Conservation (phyloP, 2,329 filamentous ascomycete genomes). For the Aspergillus awamori region DNA sequence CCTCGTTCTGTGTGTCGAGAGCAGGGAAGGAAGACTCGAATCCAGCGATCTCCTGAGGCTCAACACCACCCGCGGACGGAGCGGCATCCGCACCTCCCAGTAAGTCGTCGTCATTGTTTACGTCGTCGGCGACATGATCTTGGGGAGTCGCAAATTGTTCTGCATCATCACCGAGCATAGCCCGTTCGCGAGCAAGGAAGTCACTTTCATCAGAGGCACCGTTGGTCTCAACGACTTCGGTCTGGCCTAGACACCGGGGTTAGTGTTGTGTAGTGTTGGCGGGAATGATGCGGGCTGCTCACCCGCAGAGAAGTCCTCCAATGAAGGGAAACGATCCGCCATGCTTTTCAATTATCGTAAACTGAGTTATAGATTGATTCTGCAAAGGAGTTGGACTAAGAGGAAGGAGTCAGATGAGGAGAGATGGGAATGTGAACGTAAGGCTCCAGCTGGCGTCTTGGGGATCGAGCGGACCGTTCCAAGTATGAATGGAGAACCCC, state of each 20-base stretch:
- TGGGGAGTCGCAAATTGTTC: slow-evolving; percentile 81
- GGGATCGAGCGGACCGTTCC: slow-evolving; percentile 14
- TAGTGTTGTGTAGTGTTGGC: slow-evolving; percentile 28
- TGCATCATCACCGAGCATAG: slow-evolving; percentile 87
- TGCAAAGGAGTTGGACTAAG: slow-evolving; percentile 9
- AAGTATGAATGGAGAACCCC: slow-evolving; percentile 8
- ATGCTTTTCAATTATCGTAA: slow-evolving; percentile 47
- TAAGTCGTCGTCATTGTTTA: slow-evolving; percentile 69
- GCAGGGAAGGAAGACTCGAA: slow-evolving; percentile 94
- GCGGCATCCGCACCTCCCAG: slow-evolving; percentile 61
- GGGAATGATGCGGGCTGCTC: slow-evolving; percentile 34
- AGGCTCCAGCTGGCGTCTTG: slow-evolving; percentile 28
- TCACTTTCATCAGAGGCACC: slow-evolving; percentile 67
- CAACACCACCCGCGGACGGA: slow-evolving; percentile 21
- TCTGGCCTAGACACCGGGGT: slow-evolving; percentile 37
- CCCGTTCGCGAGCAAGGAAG: slow-evolving; percentile 90
- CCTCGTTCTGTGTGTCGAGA: slow-evolving; percentile 73
- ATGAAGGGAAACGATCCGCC: slow-evolving; percentile 77
- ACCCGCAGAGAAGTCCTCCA: slow-evolving; percentile 74
- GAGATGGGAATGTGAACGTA: slow-evolving; percentile 18
- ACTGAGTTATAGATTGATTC: not conserved
- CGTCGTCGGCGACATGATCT: slow-evolving; percentile 62
- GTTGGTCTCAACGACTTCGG: slow-evolving; percentile 35
- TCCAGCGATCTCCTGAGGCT: slow-evolving; percentile 51
- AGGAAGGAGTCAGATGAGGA: slow-evolving; percentile 11